These are phyloP conservation scores for Ochromonas danica DNA, from an alignment of 108 stramenopile species.

Conservation along the genomic window DNA sequence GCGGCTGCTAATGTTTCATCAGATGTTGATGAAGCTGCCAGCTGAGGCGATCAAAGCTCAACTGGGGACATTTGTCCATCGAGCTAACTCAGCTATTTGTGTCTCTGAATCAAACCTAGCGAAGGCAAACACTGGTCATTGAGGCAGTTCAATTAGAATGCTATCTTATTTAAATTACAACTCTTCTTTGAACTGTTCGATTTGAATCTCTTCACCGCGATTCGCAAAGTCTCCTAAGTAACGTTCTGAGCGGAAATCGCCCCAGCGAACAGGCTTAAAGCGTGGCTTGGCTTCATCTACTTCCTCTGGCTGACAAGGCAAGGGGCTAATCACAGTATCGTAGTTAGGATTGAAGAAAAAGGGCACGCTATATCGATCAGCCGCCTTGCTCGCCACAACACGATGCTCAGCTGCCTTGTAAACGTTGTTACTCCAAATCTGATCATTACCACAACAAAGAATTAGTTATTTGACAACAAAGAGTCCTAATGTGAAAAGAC, in stretches of 20 bases:
- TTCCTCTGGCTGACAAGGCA: not conserved
- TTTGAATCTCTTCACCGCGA: slow-evolving; percentile 22
- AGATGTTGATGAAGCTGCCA: too few relatives aligned
- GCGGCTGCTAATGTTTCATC: too few relatives aligned
- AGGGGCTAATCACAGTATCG: slow-evolving; percentile 2
- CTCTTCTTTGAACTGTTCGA: not conserved
- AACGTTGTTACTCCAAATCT: slow-evolving; percentile 1
- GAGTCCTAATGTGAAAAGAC: too few relatives aligned
- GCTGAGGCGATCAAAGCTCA: too few relatives aligned
- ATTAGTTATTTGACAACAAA: too few relatives aligned
- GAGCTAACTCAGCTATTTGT: too few relatives aligned
- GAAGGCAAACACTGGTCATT: too few relatives aligned
- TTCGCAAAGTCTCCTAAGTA: not conserved
- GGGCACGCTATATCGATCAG: not conserved
- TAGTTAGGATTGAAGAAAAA: slow-evolving; percentile 23
- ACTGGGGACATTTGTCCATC: too few relatives aligned
- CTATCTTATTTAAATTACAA: not conserved
- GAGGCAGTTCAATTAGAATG: not conserved
- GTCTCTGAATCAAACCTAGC: too few relatives aligned
- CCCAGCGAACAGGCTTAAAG: slow-evolving; percentile 10
- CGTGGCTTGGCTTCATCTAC: not conserved
- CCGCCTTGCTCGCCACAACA: not conserved
- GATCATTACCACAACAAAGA: not conserved
- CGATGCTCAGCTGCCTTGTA: slow-evolving; percentile 25
- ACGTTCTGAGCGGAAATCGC: not conserved